Evolutionary conservation across 352 stramenopile species (phyloP), one percentile per base, ranked within the genome.

Genomic region (Peronospora destructor): DNA sequence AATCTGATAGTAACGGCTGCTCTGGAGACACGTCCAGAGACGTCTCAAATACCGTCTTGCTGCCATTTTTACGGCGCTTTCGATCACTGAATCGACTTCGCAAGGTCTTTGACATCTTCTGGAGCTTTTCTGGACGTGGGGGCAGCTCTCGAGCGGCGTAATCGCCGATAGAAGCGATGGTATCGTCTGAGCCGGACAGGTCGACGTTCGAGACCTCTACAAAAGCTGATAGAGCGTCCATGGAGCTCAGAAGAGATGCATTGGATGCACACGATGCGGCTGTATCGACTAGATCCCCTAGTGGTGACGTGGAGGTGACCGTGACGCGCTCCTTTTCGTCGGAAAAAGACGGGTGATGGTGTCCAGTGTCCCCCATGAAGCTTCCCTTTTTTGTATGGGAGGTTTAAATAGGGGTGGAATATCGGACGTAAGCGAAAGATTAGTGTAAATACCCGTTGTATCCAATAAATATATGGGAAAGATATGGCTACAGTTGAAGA

Each of bases 1-100:
- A 85, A 43, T 87, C 68, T 16, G 73, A 84, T 14, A 87, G 66
- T 56, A 87, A 67, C 17, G 58, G 51, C 17, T 32, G 42, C 40
- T 70, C 55, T n/a, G 55, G 48, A 19, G 38, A 36, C 1, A 26
- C n/a, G 2, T 55, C 53, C 6, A 43, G 41, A 11, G 52, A 37
- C 21, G 42, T 49, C 26, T 46, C 30, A 4, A 43, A 38, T 6
- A 45, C 56, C 26, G 56, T 60, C 17, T 14, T 46, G 4, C 46
- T 17, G 19, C 47, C 45, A 39, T 28, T 59, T 50, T 65, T 64
- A 26, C 56, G 61, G 38, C 56, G 47, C 30, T 47, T 61, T 1
- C 46, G 43, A 25, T 62, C 56, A 7, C 1, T 46, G 0, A 37
- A 54, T 34, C 30, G 44, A 11, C 17, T 61, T 11, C 25, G 3